phyloP scores from a whole-genome alignment of 176 grass and related monocot species.

The Triticum aestivum region IWGSC_CS_RefSeq_v2.1 NC_057807.1:584274864-584275363 shows the following conservation, averaged over 20 bases:
- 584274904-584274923: slow-evolving; percentile 46
- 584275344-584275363: slow-evolving; percentile 75
- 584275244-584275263: slow-evolving; percentile 54
- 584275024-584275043: slow-evolving; percentile 79
- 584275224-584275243: slow-evolving; percentile 66
- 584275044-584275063: slow-evolving; percentile 48
- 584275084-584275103: slow-evolving; percentile 70
- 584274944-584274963: slow-evolving; percentile 51
- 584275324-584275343: slow-evolving; percentile 49
- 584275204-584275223: slow-evolving; percentile 66
- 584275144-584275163: too few relatives aligned
- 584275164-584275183: background rate
- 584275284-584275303: slow-evolving; percentile 43
- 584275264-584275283: slow-evolving; percentile 46
- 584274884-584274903: too few relatives aligned
- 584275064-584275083: slow-evolving; percentile 86
- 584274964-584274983: slow-evolving; percentile 74
- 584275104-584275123: slow-evolving; percentile 39
- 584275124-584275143: background rate
- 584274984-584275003: slow-evolving; percentile 61
- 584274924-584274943: slow-evolving; percentile 77
- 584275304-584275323: slow-evolving; percentile 43
- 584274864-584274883: too few relatives aligned
- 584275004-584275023: slow-evolving; percentile 68
- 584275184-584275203: slow-evolving; percentile 56